Percentiles rank a stretch among this genome's conserved stretches.
Evolutionary conservation across 148 eudicot genomes (phyloP).

Genomic region (Vaccinium macrocarpon): DNA sequence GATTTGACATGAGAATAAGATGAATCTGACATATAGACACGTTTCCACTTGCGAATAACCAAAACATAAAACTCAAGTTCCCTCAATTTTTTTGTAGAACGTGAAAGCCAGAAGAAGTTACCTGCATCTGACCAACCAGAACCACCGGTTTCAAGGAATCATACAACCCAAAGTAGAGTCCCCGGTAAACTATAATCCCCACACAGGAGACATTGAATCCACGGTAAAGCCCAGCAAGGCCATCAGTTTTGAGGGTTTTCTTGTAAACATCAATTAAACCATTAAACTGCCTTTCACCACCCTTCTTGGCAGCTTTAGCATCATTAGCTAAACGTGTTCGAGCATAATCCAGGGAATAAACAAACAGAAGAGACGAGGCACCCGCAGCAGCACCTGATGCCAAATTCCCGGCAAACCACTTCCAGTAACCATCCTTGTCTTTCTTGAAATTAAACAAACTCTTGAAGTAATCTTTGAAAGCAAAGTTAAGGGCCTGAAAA

Average conservation of each 20-base stretch:
- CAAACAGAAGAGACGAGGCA: constrained; percentile 68
- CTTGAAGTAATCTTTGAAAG: constrained; percentile 83
- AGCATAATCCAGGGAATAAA: constrained; percentile 75
- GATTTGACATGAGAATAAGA: background rate
- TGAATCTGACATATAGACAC: background rate
- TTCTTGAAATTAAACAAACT: constrained; percentile 72
- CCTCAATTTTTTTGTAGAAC: background rate
- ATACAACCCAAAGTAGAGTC: constrained; percentile 77
- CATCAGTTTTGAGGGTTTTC: constrained; percentile 67
- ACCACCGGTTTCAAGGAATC: constrained; percentile 76
- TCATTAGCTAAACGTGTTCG: constrained; percentile 80
- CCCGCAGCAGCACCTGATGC: constrained; percentile 92
- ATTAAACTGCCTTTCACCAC: constrained; percentile 69
- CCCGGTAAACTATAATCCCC: constrained; percentile 78
- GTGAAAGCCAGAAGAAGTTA: constrained; percentile 11
- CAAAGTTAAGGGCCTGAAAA: constrained; percentile 85
- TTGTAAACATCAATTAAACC: constrained; percentile 80
- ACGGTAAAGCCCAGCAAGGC: constrained; percentile 77
- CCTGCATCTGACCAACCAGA: constrained; percentile 60
- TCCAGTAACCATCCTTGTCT: constrained; percentile 87
- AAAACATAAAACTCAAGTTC: background rate
- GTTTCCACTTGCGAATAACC: background rate
- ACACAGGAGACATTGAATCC: constrained; percentile 78
- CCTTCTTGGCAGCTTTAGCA: constrained; percentile 65
- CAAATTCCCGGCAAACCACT: constrained; percentile 85